A percentile compares a stretch with the other conserved stretches of the same genome.
Conservation (phyloP, 2,329 filamentous ascomycete genomes). For the Exophiala alcalophila region DNA sequence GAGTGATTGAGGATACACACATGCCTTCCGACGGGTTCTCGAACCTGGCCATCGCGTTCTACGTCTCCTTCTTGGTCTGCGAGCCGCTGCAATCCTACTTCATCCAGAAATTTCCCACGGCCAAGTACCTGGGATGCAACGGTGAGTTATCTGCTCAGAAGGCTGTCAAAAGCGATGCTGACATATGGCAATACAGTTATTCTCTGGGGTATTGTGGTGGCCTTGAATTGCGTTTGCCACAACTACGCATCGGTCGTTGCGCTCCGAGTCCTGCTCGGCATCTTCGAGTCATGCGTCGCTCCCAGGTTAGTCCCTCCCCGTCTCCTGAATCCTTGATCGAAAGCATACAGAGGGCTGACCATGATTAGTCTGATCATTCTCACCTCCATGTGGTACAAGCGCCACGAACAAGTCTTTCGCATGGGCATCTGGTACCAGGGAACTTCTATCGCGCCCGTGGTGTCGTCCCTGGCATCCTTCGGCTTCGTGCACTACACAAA, state of each 20-base stretch:
- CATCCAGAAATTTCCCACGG: slow-evolving; percentile 54
- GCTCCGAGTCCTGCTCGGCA: slow-evolving; percentile 52
- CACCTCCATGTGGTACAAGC: slow-evolving; percentile 55
- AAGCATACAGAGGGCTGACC: slow-evolving; percentile 3
- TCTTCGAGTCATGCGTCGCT: slow-evolving; percentile 54
- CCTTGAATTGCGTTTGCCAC: slow-evolving; percentile 49
- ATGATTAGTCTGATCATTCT: slow-evolving; percentile 48
- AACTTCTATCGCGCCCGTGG: slow-evolving; percentile 13
- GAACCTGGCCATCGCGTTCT: slow-evolving; percentile 58
- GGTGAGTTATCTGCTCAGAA: not conserved
- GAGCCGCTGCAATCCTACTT: slow-evolving; percentile 58
- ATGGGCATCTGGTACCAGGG: slow-evolving; percentile 33
- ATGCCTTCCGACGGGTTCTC: slow-evolving; percentile 59
- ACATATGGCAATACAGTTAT: slow-evolving; percentile 29
- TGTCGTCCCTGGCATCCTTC: slow-evolving; percentile 17
- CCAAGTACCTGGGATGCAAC: slow-evolving; percentile 52
- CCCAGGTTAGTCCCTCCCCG: slow-evolving; percentile 39
- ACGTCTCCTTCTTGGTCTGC: slow-evolving; percentile 56
- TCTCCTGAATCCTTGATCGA: not conserved
- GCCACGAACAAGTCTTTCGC: slow-evolving; percentile 34
- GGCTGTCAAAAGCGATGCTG: not conserved
- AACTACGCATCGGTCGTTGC: slow-evolving; percentile 51
- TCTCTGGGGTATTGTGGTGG: slow-evolving; percentile 50
- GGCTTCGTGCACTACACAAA: slow-evolving; percentile 21
- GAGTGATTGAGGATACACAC: slow-evolving; percentile 52